These are phyloP conservation scores for Trifolium fragiferum DNA, from an alignment of 306 rosid species.

Conservation along the genomic window DNA sequence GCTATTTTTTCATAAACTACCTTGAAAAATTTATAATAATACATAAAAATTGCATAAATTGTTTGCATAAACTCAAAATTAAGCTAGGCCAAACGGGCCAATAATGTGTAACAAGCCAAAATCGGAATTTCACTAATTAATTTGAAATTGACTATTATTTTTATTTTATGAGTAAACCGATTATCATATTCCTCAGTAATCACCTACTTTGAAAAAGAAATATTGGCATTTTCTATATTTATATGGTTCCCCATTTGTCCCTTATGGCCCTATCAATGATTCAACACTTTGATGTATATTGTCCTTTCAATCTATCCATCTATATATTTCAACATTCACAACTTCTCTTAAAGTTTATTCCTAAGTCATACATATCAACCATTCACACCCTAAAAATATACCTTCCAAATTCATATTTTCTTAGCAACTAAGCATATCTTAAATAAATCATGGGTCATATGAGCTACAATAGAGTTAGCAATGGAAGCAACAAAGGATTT, in stretches of 20 bases:
- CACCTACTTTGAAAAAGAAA: conserved; percentile 51
- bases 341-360: conserved; percentile 15
- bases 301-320: background rate
- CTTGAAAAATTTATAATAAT: no score
- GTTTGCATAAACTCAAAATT: no score
- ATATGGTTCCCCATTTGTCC: conserved; percentile 41
- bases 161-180: background rate
- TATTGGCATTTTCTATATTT: conserved; percentile 35
- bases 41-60: no score
- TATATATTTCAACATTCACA: conserved; percentile 23
- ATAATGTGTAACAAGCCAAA: background rate
- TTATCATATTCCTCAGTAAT: conserved; percentile 40
- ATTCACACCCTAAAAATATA: conserved; percentile 30
- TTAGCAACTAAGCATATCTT: background rate
- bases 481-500: conserved; percentile 52
- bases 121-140: conserved; percentile 30
- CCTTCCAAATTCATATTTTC: conserved; percentile 26
- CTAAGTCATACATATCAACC: conserved; percentile 28
- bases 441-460: conserved; percentile 46
- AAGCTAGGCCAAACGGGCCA: no score
- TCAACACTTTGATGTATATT: conserved; percentile 27
- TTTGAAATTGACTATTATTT: no score
- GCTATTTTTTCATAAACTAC: no score
- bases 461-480: conserved; percentile 55
- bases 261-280: conserved; percentile 38